phyloP scores from a whole-genome alignment of 768 basidiomycete species.

The Collybia mongolica region DNA sequence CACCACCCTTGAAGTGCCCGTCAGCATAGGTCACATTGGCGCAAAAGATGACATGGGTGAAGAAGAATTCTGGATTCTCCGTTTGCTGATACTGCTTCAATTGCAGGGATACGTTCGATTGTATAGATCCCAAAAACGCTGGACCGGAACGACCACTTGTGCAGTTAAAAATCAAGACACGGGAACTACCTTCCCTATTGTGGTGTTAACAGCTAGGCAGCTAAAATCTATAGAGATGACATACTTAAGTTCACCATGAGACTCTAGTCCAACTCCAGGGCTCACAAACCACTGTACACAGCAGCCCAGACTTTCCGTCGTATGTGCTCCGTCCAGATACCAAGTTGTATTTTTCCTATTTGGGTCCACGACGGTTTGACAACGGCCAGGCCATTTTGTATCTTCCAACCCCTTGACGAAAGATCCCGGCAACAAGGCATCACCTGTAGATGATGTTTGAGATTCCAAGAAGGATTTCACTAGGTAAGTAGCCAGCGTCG shows the following conservation, averaged over 20 bases:
- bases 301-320: slow-evolving; percentile 82
- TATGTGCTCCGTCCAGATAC: slow-evolving; percentile 97
- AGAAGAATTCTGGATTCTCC: slow-evolving; percentile 48
- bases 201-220: slow-evolving; percentile 4
- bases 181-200: slow-evolving; percentile 24
- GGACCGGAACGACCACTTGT: slow-evolving; percentile 85
- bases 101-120: slow-evolving; percentile 47
- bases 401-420: slow-evolving; percentile 64
- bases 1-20: slow-evolving; percentile 90
- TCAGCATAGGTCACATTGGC: slow-evolving; percentile 93
- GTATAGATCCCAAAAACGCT: slow-evolving; percentile 62
- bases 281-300: slow-evolving; percentile 88
- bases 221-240: slow-evolving; percentile 5
- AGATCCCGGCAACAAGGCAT: slow-evolving; percentile 40
- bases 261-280: slow-evolving; percentile 49
- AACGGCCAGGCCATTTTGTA: slow-evolving; percentile 92
- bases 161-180: slow-evolving; percentile 92
- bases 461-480: slow-evolving; percentile 59
- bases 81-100: slow-evolving; percentile 38
- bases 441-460: slow-evolving; percentile 22
- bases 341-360: slow-evolving; percentile 55
- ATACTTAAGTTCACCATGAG: slow-evolving; percentile 15
- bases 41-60: slow-evolving; percentile 90
- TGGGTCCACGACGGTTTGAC: slow-evolving; percentile 79
- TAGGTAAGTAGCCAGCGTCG: slow-evolving; percentile 78